phyloP scores from a whole-genome alignment of 805 yeast genomes.

The Clavispora fructus region DNA sequence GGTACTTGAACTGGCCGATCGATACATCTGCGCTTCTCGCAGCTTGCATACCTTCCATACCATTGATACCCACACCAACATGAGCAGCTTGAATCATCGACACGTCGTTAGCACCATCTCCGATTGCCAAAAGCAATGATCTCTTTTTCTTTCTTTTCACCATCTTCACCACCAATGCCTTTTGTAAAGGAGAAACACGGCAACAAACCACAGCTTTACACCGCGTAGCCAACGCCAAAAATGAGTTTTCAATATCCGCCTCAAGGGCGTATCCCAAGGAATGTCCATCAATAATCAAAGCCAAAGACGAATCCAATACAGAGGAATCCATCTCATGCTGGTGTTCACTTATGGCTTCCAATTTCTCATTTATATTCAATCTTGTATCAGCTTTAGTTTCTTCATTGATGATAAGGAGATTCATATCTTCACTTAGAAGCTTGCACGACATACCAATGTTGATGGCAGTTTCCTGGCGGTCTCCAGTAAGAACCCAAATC shows the following conservation, averaged over 20 bases:
- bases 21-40: constrained; percentile 97
- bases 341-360: constrained; percentile 66
- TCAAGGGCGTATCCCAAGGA: constrained; percentile 85
- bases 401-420: constrained; percentile 82
- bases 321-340: constrained; percentile 63
- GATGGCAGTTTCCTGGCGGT: constrained; percentile 96
- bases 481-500: constrained; percentile 97
- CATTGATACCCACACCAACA: constrained; percentile 98
- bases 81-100: constrained; percentile 99
- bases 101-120: constrained; percentile 99
- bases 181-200: constrained; percentile 95
- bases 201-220: constrained; percentile 98
- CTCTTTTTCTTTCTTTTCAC: constrained; percentile 75
- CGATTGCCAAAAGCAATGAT: constrained; percentile 80
- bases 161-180: constrained; percentile 91
- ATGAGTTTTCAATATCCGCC: constrained; percentile 66
- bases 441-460: constrained; percentile 98
- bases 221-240: constrained; percentile 72
- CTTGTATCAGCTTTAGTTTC: constrained; percentile 72
- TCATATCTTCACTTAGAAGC: constrained; percentile 92
- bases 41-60: constrained; percentile 99
- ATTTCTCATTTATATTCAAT: constrained; percentile 66
- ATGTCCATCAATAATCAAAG: constrained; percentile 90
- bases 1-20: constrained; percentile 88
- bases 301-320: constrained; percentile 58